Conservation (phyloP, 345 rosid genomes). For the Eucalyptus lansdowneana region DNA sequence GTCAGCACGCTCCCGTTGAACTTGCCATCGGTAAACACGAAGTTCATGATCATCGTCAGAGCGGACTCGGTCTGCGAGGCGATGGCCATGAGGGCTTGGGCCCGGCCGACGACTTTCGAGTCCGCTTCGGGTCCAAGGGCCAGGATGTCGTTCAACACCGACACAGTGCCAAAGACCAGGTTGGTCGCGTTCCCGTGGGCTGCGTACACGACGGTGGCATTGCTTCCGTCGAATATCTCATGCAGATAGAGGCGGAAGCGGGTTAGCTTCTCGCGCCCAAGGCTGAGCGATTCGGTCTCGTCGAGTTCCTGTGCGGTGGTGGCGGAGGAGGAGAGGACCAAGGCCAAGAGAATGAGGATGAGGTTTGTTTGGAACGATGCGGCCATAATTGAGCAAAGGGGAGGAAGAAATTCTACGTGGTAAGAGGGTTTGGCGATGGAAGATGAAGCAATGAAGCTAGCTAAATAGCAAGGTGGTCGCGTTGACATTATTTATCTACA, state of each 20-base stretch:
- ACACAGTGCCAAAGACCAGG: neutral
- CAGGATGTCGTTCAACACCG: neutral
- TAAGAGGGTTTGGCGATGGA: neutral
- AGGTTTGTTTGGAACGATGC: neutral
- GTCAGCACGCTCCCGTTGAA: conserved; percentile 17
- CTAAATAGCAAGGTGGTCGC: neutral
- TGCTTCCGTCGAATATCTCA: neutral
- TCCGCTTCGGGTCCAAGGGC: neutral
- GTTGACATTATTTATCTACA: neutral
- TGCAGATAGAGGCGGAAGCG: neutral
- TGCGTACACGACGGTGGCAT: neutral
- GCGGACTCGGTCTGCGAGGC: conserved; percentile 3
- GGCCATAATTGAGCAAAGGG: neutral
- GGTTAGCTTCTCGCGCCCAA: neutral
- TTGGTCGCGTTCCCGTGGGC: neutral
- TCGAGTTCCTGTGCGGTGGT: neutral
- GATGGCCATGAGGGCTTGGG: conserved; percentile 11
- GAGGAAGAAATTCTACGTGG: neutral
- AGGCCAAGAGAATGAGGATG: neutral
- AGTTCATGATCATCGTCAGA: conserved; percentile 10
- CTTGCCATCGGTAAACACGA: conserved; percentile 13
- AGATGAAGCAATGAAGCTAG: neutral
- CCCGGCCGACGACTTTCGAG: conserved; percentile 8
- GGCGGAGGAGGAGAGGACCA: neutral
- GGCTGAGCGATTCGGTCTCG: neutral